Base-by-base conservation (phyloP, 2,329 filamentous ascomycete species). In the Rhinocladiella mackenziei region DNA sequence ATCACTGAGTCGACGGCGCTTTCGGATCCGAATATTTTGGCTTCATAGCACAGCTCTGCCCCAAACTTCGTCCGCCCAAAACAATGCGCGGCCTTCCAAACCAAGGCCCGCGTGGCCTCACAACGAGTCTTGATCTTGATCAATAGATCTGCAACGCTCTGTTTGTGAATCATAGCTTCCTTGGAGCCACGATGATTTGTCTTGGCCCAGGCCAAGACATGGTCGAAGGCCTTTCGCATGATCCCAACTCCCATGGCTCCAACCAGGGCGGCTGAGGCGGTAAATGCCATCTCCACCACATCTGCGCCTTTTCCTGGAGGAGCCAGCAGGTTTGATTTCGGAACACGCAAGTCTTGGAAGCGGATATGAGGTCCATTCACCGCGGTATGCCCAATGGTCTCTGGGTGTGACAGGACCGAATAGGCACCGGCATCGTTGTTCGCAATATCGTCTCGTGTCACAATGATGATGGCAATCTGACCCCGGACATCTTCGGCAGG, bases 211-310 rank as follows among this genome's bases (percentile, higher is more conserved):
- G 55, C 51, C 1, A 79, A 58, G 1, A 73, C 74, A 0, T 67
- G 66, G 10, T 77, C 74, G 50, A 78, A 79, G 0, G 70, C 67
- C 0, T 70, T 67, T 0, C 75, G 67, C 72, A 76, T 75, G 29
- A 78, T 61, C 2, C 74, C 73, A 0, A 74, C 71, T 7, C 65
- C 65, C 70, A 79, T 77, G 2, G 75, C 74, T 1, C 74, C 74
- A 0, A 78, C 75, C 0, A 79, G 61, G 1, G 70, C 68, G 1
- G 73, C 74, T 2, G 62, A 64, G 9, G 57, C 58, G 3, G 70
- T 69, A 41, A 78, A 75, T 1, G 68, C 62, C 14, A 58, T 54
- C 11, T 66, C 65, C 1, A 73, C 66, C 2, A 76, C 49, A 8
- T 63, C 53, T 0, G 67, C 68, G 2, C 68, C 75, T 20, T 63